phyloP scores from a whole-genome alignment of 257 asterid species.

The Pogostemon cablin region DNA sequence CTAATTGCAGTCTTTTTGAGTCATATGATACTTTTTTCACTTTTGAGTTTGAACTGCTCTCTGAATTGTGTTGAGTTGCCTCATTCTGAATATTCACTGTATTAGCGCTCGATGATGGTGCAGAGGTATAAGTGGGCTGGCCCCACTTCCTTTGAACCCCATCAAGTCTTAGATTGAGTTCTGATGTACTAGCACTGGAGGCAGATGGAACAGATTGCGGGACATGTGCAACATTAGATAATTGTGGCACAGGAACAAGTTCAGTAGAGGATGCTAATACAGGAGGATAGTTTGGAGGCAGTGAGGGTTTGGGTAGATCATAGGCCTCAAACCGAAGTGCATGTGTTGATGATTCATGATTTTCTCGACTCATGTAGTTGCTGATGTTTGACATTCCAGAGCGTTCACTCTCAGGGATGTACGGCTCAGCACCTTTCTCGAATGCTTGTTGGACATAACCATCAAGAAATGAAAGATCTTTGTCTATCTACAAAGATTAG shows the following conservation, averaged over 20 bases:
- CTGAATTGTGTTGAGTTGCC: conserved; percentile 40
- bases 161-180: conserved; percentile 60
- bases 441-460: conserved; percentile 58
- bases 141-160: conserved; percentile 81
- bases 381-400: conserved; percentile 46
- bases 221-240: conserved; percentile 48
- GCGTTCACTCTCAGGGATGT: conserved; percentile 59
- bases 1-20: conserved; percentile 48
- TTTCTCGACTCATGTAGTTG: conserved; percentile 52
- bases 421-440: conserved; percentile 75
- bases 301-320: conserved; percentile 61
- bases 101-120: conserved; percentile 46
- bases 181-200: conserved; percentile 46
- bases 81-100: conserved; percentile 47
- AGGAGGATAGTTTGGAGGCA: conserved; percentile 40
- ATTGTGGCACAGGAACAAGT: conserved; percentile 59
- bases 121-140: conserved; percentile 49
- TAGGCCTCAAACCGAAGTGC: conserved; percentile 73
- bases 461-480: conserved; percentile 55
- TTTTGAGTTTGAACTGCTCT: conserved; percentile 42
- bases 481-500: conserved; percentile 56
- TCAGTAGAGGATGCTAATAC: conserved; percentile 46
- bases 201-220: conserved; percentile 41
- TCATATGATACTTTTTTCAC: conserved; percentile 44
- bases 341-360: conserved; percentile 53